Evolutionary conservation across 78 protist genomes (phyloP).

Genomic region (Andalucia godoyi): DNA sequence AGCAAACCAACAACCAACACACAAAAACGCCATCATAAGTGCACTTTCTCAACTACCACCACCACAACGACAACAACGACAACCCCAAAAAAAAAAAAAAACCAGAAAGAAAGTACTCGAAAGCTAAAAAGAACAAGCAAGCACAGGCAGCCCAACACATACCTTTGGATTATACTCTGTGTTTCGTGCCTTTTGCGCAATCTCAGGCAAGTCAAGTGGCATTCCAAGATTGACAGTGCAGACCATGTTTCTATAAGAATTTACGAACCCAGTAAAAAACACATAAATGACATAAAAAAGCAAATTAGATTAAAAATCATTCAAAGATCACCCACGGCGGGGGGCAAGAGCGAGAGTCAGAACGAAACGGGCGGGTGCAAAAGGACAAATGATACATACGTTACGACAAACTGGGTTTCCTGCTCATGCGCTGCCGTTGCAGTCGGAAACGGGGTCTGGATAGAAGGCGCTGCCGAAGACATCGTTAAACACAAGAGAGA

Average conservation of each 20-base stretch:
- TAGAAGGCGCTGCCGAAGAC: no score
- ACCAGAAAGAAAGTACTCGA: neutral
- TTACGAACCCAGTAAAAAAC: no score
- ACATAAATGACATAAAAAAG: no score
- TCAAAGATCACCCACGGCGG: no score
- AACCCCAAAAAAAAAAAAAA: neutral
- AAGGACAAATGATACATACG: no score
- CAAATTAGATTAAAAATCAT: no score
- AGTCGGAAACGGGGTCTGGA: no score
- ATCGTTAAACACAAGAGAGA: no score
- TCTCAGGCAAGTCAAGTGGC: slow-evolving; percentile 69
- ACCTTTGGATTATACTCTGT: slow-evolving; percentile 97
- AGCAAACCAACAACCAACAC: neutral
- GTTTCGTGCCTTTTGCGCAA: slow-evolving; percentile 81
- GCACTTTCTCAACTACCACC: neutral
- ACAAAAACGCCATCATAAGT: neutral
- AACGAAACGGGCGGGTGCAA: no score
- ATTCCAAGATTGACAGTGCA: slow-evolving; percentile 75
- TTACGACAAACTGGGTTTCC: no score
- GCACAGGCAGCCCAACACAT: neutral
- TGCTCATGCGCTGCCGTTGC: no score
- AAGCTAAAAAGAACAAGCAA: neutral
- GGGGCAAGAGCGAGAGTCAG: no score
- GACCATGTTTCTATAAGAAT: slow-evolving; percentile 76
- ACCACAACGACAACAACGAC: neutral